A percentile compares a stretch with the other conserved stretches of the same genome.
phyloP scores from a whole-genome alignment of 495 filamentous ascomycete species.

The Aspergillus diversus region DNA sequence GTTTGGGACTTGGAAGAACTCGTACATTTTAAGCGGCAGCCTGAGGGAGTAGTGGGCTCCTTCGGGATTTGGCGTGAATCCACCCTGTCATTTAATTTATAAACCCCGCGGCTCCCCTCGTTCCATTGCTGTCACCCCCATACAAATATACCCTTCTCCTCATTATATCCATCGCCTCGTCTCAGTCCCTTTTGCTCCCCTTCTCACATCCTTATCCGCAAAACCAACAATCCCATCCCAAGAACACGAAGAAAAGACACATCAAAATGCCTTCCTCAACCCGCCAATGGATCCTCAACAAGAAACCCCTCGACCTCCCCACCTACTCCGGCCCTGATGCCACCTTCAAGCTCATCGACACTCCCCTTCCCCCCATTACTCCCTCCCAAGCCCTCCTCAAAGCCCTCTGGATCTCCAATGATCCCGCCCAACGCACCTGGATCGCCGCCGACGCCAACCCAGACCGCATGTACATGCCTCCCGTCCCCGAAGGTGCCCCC shows the following conservation, averaged over 20 bases:
- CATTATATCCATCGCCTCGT: no score
- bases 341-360: constrained; percentile 53
- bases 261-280: constrained; percentile 25
- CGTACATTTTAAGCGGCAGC: no score
- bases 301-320: constrained; percentile 29
- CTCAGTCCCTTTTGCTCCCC: no score
- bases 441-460: constrained; percentile 49
- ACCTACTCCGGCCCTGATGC: constrained; percentile 28
- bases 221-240: not conserved
- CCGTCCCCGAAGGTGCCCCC: constrained; percentile 58
- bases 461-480: constrained; percentile 58
- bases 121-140: no score
- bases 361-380: constrained; percentile 47
- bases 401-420: constrained; percentile 64
- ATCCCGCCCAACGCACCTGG: constrained; percentile 73
- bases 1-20: no score
- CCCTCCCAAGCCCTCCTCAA: constrained; percentile 62
- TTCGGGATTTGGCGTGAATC: no score
- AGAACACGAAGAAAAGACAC: not conserved
- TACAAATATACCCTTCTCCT: no score
- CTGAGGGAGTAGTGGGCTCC: no score
- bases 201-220: not conserved
- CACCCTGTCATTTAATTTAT: no score
- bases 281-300: constrained; percentile 42
- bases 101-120: no score